phyloP scores from a whole-genome alignment of 2,329 filamentous ascomycete genomes.

The Calonectria honghensis region DNA sequence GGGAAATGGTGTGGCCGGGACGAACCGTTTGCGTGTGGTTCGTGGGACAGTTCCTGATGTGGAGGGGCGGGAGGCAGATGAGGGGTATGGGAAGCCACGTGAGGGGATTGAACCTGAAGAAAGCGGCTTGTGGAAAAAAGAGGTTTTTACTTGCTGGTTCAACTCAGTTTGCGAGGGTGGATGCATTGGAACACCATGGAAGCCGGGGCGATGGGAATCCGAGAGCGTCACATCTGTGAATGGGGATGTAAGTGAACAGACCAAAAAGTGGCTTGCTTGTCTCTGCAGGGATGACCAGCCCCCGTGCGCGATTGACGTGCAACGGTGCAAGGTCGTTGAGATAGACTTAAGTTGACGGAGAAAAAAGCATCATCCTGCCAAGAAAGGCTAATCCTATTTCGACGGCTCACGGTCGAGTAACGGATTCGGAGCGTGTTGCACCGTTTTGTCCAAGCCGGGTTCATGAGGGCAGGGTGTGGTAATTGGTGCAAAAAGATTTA shows the following conservation, averaged over 20 bases:
- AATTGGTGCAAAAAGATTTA: conserved; percentile 39
- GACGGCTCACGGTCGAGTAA: conserved; percentile 11
- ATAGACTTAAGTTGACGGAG: conserved; percentile 34
- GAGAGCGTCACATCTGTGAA: neutral
- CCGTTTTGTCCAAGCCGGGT: conserved; percentile 6
- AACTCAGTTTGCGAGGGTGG: neutral
- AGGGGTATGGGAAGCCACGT: conserved; percentile 30
- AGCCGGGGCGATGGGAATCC: neutral
- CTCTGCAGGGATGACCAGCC: neutral
- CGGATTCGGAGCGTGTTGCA: conserved; percentile 15
- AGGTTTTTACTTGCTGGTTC: neutral
- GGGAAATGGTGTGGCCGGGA: conserved; percentile 32
- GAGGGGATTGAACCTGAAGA: conserved; percentile 21
- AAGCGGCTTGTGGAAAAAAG: neutral
- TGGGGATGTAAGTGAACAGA: neutral
- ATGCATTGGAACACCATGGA: neutral
- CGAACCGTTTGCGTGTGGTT: conserved; percentile 29
- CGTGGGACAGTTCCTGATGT: conserved; percentile 24
- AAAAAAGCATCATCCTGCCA: conserved; percentile 28
- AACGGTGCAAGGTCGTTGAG: conserved; percentile 20
- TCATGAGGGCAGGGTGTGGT: neutral
- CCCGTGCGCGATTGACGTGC: neutral
- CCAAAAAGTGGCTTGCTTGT: neutral
- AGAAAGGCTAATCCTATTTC: conserved; percentile 27
- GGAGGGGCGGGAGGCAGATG: conserved; percentile 24